Evolutionary conservation across 139 green algal genomes (phyloP).

Genomic region (Gonium pectorale): DNA sequence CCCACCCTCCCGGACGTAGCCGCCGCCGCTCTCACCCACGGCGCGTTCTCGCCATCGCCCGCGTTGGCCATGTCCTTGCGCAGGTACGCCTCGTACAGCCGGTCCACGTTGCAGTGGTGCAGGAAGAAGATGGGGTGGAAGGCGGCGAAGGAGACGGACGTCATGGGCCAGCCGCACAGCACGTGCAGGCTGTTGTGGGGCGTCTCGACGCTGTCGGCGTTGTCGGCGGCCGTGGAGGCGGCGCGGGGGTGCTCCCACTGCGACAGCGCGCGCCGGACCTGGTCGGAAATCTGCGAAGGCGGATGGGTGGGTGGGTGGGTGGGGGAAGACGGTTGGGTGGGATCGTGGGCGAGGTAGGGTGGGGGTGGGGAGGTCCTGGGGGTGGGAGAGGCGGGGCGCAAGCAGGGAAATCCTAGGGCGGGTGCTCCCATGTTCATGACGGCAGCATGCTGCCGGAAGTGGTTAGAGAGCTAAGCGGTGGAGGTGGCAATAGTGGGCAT

Average conservation of each 20-base stretch:
- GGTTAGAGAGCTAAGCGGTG: too few relatives aligned
- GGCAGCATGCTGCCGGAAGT: too few relatives aligned
- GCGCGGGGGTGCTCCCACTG: conserved; percentile 34
- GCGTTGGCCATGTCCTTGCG: not conserved
- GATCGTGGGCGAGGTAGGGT: too few relatives aligned
- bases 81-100: conserved; percentile 15
- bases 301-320: not conserved
- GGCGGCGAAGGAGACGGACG: conserved; percentile 30
- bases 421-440: too few relatives aligned
- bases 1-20: too few relatives aligned
- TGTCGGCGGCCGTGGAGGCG: conserved; percentile 12
- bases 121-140: conserved; percentile 61
- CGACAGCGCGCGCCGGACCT: conserved; percentile 1
- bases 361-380: too few relatives aligned
- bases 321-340: too few relatives aligned
- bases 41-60: not conserved
- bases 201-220: conserved; percentile 37
- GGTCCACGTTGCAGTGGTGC: conserved; percentile 33
- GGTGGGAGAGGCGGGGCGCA: too few relatives aligned
- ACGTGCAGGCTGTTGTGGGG: conserved; percentile 54
- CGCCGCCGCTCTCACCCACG: conserved; percentile 3
- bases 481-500: too few relatives aligned
- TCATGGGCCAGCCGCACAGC: conserved; percentile 47
- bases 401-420: too few relatives aligned
- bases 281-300: not conserved